Evolutionary conservation across 306 rosid genomes (phyloP), one percentile per base, ranked within the genome.

Genomic region (Abrus precatorius): DNA sequence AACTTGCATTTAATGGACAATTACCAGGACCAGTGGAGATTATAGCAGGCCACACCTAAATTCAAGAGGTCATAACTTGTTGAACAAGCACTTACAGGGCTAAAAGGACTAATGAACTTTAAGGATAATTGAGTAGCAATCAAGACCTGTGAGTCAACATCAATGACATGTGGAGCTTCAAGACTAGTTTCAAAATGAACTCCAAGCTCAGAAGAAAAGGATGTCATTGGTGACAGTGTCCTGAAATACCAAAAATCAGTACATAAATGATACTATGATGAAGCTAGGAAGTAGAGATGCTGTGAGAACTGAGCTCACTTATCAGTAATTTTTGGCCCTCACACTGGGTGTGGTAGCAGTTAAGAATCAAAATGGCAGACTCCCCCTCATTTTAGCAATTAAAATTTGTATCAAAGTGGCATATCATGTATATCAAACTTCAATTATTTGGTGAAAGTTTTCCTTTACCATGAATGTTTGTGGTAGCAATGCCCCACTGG

Each of bases 121-220:
- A 76, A 80, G 81, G 27, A 67, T n/a, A 66, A 82, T 65, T 57
- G 74, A 78, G 63, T 60, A 54, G 36, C 8, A 65, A 66, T 9
- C 8, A 59, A 59, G 61, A 91, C 99, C 95, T 95, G 99, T 50
- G 97, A 85, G 65, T 90, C 90, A 85, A 88, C 84, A 85, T 90
- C 95, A 88, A 95, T 89, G 45, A 95, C 97, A 82, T 95, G 99
- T 48, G 99, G 95, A 81, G 99, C 97, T 89, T 95, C 97, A 54
- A 95, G 91, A 84, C 86, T 85, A 83, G 92, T 90, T 83, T 89
- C 97, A 83, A 95, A 95, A 79, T 88, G 90, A 84, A 89, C 87
- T 78, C 97, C 99, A 59, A 95, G 99, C 88, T 95, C 99, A 44
- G 97, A 93, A 82, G 99, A 87, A 84, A 95, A 95, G 45, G 97